These are phyloP conservation scores for Boletus edulis DNA, from an alignment of 768 basidiomycete species.

Conservation along the genomic window DNA sequence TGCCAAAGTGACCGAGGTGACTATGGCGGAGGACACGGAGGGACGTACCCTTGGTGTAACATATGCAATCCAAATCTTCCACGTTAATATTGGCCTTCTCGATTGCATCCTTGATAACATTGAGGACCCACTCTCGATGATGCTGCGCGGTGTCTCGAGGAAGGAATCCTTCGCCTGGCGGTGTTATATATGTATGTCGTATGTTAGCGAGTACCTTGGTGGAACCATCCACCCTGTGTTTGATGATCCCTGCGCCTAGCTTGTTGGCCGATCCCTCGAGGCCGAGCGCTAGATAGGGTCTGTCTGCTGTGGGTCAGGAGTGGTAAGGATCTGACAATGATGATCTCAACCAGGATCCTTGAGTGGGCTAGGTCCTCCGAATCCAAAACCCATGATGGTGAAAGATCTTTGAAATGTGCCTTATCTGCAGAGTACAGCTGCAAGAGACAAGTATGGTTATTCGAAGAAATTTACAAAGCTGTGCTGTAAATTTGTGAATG, in stretches of 20 bases:
- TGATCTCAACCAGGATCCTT: constrained; percentile 32
- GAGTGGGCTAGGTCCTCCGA: constrained; percentile 18
- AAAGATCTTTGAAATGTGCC: constrained; percentile 12
- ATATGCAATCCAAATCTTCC: constrained; percentile 88
- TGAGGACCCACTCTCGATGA: constrained; percentile 89
- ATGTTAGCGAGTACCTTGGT: constrained; percentile 85
- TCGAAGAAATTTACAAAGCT: too few species aligned
- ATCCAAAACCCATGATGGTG: constrained; percentile 15
- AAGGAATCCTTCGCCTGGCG: constrained; percentile 96
- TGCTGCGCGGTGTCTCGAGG: constrained; percentile 95
- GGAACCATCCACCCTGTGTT: constrained; percentile 71
- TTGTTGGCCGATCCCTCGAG: constrained; percentile 99
- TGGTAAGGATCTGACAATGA: constrained; percentile 8
- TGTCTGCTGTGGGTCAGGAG: constrained; percentile 41
- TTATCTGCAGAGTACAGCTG: too few species aligned
- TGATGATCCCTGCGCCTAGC: constrained; percentile 89
- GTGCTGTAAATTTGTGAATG: too few species aligned
- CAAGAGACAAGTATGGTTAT: too few species aligned
- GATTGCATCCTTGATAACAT: constrained; percentile 77
- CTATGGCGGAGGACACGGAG: not conserved
- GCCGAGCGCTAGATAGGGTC: constrained; percentile 83
- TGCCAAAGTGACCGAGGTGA: not conserved
- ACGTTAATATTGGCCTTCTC: constrained; percentile 65
- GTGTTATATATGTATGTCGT: constrained; percentile 98
- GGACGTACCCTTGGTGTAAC: constrained; percentile 87